phyloP scores from a whole-genome alignment of 306 rosid genomes.

The Ormosia semicastrata region DNA sequence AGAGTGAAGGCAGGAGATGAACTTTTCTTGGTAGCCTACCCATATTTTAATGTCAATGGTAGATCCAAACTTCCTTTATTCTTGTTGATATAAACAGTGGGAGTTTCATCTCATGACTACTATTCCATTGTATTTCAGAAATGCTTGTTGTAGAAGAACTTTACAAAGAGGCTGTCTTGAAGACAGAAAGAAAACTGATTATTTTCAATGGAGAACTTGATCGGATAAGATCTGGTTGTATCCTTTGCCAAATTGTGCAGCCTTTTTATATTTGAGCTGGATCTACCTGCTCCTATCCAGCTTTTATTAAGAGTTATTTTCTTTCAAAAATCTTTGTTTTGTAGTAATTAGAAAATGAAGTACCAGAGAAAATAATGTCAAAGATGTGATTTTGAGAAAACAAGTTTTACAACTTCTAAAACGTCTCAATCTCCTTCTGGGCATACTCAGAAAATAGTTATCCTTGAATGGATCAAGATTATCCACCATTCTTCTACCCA shows the following conservation, averaged over 20 bases:
- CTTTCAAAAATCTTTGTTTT: not conserved
- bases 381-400: constrained; percentile 4
- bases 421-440: constrained; percentile 5
- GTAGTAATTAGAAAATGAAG: constrained; percentile 13
- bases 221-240: constrained; percentile 97
- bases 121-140: constrained; percentile 53
- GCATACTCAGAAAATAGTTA: not conserved
- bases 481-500: constrained; percentile 89
- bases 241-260: constrained; percentile 50
- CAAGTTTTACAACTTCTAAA: not conserved
- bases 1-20: constrained; percentile 86
- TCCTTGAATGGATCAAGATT: constrained; percentile 70
- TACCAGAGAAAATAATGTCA: not conserved
- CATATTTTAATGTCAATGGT: constrained; percentile 96
- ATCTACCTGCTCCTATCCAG: not conserved
- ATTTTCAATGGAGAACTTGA: constrained; percentile 95
- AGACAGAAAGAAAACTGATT: constrained; percentile 72
- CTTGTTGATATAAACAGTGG: not conserved
- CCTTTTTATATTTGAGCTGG: constrained; percentile 9
- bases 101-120: constrained; percentile 23
- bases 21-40: constrained; percentile 85
- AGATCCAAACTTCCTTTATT: constrained; percentile 37
- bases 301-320: not conserved
- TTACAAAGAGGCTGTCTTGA: constrained; percentile 82
- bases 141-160: constrained; percentile 98